Evolutionary conservation across 257 asterid genomes (phyloP).

Genomic region (Osmanthus fragrans): DNA sequence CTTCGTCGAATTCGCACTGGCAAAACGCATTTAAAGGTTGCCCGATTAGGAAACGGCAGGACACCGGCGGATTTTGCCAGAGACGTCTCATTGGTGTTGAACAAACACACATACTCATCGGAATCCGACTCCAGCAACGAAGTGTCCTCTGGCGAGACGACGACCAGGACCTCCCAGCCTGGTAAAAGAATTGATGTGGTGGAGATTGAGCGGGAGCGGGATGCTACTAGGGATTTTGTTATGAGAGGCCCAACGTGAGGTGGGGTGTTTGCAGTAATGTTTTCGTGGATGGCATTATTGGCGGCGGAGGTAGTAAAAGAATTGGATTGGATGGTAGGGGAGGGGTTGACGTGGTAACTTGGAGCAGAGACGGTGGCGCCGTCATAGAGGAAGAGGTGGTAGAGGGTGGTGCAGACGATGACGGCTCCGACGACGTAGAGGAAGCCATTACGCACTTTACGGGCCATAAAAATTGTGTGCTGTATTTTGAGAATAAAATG

Average conservation of each 20-base stretch:
- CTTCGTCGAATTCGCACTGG: slow-evolving; percentile 50
- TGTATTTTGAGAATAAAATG: not conserved
- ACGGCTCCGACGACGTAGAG: slow-evolving; percentile 44
- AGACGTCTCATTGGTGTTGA: slow-evolving; percentile 35
- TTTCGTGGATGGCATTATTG: slow-evolving; percentile 30
- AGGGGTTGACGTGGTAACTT: slow-evolving; percentile 13
- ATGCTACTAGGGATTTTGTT: not conserved
- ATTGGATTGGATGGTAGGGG: slow-evolving; percentile 16
- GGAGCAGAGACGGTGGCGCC: slow-evolving; percentile 22
- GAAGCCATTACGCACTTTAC: slow-evolving; percentile 47
- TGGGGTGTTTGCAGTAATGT: slow-evolving; percentile 19
- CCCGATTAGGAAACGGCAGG: slow-evolving; percentile 58
- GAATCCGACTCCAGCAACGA: slow-evolving; percentile 5
- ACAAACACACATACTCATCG: slow-evolving; percentile 39
- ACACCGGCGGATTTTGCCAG: slow-evolving; percentile 51
- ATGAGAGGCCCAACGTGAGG: not conserved
- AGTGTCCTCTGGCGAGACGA: slow-evolving; percentile 40
- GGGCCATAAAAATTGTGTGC: slow-evolving; percentile 45
- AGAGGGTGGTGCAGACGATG: slow-evolving; percentile 49
- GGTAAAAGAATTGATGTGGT: slow-evolving; percentile 64
- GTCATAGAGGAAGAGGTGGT: slow-evolving; percentile 57
- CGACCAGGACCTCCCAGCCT: slow-evolving; percentile 76
- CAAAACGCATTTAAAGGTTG: slow-evolving; percentile 48
- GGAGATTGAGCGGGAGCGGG: slow-evolving; percentile 12
- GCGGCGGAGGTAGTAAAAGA: slow-evolving; percentile 6